Conservation (phyloP, 768 basidiomycete genomes). For the Cyathus striatus region DNA sequence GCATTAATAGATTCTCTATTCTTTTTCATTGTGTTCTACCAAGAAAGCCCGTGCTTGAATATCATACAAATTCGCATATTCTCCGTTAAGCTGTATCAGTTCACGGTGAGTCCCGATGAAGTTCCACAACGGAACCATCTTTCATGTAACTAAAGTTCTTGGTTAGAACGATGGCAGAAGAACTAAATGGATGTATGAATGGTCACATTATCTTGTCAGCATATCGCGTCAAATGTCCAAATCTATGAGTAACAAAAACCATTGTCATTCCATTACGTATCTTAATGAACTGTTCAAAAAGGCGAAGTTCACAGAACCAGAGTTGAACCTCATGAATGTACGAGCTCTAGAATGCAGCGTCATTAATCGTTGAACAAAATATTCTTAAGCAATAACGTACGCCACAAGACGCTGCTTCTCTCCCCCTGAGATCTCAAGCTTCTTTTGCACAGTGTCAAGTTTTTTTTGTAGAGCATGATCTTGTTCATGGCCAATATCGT, state of each 20-base stretch:
- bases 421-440: slow-evolving; percentile 32
- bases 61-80: slow-evolving; percentile 36
- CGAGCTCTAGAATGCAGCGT: slow-evolving; percentile 28
- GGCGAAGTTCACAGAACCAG: slow-evolving; percentile 35
- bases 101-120: slow-evolving; percentile 35
- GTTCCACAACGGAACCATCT: slow-evolving; percentile 33
- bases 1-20: no score
- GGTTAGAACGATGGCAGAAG: slow-evolving; percentile 1
- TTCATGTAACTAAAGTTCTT: slow-evolving; percentile 34
- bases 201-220: slow-evolving; percentile 52
- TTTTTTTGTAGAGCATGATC: slow-evolving; percentile 18
- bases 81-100: slow-evolving; percentile 27
- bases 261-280: slow-evolving; percentile 44
- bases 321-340: slow-evolving; percentile 37
- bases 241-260: slow-evolving; percentile 54
- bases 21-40: no score
- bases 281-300: slow-evolving; percentile 34
- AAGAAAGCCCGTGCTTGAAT: slow-evolving; percentile 30
- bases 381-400: slow-evolving; percentile 23
- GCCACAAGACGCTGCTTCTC: slow-evolving; percentile 46
- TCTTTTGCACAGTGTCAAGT: slow-evolving; percentile 17
- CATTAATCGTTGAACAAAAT: neutral
- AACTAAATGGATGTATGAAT: neutral
- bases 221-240: slow-evolving; percentile 40
- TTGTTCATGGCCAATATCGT: slow-evolving; percentile 26